Percentiles rank a stretch among this genome's conserved stretches.
These are phyloP conservation scores for Gynochthodes officinalis DNA, from an alignment of 257 asterid species.

Conservation along the genomic window DNA sequence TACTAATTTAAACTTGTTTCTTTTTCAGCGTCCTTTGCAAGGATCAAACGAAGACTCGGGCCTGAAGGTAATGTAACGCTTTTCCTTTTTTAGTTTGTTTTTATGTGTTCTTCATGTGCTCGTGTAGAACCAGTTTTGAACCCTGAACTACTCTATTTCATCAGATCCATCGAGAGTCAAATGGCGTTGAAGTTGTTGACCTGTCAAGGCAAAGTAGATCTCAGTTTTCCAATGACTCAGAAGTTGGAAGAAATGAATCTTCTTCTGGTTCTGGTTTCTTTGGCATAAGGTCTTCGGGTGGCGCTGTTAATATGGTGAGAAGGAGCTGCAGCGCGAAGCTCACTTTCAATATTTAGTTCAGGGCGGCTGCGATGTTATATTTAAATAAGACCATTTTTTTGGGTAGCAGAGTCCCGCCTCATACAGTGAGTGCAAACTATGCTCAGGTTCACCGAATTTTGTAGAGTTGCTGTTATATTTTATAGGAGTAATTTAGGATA, in stretches of 20 bases:
- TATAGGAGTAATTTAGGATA: slow-evolving; percentile 11
- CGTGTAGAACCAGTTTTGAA: slow-evolving; percentile 1
- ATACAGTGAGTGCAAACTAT: slow-evolving; percentile 5
- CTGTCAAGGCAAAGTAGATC: slow-evolving; percentile 29
- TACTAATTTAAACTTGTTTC: not conserved
- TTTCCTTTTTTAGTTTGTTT: not conserved
- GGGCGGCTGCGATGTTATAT: no score
- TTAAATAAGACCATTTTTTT: slow-evolving; percentile 13
- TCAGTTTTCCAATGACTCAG: slow-evolving; percentile 27
- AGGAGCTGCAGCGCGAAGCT: slow-evolving; percentile 54
- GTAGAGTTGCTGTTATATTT: slow-evolving; percentile 21
- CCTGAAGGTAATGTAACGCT: slow-evolving; percentile 50
- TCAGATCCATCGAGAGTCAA: slow-evolving; percentile 44
- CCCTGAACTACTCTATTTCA: slow-evolving; percentile 3
- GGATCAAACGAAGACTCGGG: slow-evolving; percentile 46
- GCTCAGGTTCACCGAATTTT: slow-evolving; percentile 29
- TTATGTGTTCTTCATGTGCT: not conserved
- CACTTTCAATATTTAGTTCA: slow-evolving; percentile 35
- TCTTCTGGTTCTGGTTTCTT: slow-evolving; percentile 33
- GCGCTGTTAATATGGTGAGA: slow-evolving; percentile 35
- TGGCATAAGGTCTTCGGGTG: slow-evolving; percentile 38
- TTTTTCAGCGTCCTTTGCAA: slow-evolving; percentile 33
- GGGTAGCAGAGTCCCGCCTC: slow-evolving; percentile 1
- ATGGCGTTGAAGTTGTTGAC: slow-evolving; percentile 24
- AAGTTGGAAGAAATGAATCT: slow-evolving; percentile 31